Evolutionary conservation across 331 rosid genomes (phyloP).

Genomic region (Arachis monticola): DNA sequence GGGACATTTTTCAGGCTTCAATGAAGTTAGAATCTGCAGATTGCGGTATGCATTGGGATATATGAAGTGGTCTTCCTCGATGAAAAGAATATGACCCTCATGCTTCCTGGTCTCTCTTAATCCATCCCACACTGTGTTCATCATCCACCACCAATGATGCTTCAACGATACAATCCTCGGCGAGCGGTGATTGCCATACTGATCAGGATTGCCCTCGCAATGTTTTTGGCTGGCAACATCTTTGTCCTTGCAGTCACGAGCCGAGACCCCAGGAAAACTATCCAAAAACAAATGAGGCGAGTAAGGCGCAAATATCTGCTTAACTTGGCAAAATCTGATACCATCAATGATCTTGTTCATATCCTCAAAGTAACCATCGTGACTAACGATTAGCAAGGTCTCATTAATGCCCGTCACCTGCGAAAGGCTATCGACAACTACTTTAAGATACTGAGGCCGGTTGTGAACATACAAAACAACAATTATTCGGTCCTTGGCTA

Average conservation of each 20-base stretch:
- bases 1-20: constrained; percentile 81
- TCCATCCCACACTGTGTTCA: constrained; percentile 96
- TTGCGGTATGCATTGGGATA: constrained; percentile 90
- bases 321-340: constrained; percentile 83
- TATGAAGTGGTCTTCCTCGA: constrained; percentile 91
- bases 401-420: constrained; percentile 81
- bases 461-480: constrained; percentile 91
- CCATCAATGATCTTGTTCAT: constrained; percentile 75
- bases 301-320: constrained; percentile 89
- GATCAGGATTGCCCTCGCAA: constrained; percentile 84
- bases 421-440: constrained; percentile 79
- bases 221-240: constrained; percentile 48
- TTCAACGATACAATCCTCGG: constrained; percentile 90
- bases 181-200: constrained; percentile 86
- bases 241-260: constrained; percentile 69
- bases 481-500: constrained; percentile 63
- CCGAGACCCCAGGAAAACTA: constrained; percentile 84
- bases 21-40: constrained; percentile 59
- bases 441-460: constrained; percentile 81
- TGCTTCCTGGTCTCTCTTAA: constrained; percentile 67
- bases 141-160: constrained; percentile 99
- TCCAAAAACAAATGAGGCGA: constrained; percentile 80
- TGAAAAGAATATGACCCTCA: constrained; percentile 79
- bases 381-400: constrained; percentile 88
- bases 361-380: constrained; percentile 85